Evolutionary conservation across 495 filamentous ascomycete species (phyloP).

Genomic region (Xylaria acuta): DNA sequence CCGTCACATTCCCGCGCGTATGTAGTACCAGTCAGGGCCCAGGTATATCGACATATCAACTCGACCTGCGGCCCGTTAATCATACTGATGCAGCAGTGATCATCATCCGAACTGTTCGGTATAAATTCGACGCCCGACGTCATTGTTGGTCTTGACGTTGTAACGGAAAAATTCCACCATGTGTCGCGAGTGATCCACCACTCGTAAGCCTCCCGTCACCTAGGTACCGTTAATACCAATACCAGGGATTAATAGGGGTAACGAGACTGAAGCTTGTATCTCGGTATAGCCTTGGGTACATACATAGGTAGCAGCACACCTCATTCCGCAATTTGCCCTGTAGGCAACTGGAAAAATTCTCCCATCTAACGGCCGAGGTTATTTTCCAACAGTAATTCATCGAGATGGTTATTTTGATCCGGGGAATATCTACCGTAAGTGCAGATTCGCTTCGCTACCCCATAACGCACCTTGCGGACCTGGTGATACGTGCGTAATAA

Average conservation of each 20-base stretch:
- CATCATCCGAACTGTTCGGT: conserved; percentile 4
- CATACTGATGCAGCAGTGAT: conserved; percentile 9
- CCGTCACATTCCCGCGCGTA: conserved; percentile 20
- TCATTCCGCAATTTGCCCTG: not conserved
- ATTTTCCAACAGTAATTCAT: conserved; percentile 8
- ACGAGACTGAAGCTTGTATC: not conserved
- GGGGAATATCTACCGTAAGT: not conserved
- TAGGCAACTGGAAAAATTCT: not conserved
- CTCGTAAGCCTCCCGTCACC: not conserved
- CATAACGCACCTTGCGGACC: conserved; percentile 1
- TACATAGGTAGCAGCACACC: not conserved
- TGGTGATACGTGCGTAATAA: not conserved
- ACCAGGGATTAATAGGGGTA: conserved; percentile 12
- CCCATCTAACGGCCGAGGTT: not conserved
- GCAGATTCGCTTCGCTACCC: not conserved
- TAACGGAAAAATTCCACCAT: not conserved
- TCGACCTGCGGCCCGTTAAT: not conserved
- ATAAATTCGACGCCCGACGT: not conserved
- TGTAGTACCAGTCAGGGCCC: conserved; percentile 20
- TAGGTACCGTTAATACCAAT: not conserved
- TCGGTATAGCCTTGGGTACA: not conserved
- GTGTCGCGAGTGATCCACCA: not conserved
- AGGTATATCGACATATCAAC: not conserved
- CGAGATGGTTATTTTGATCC: not conserved
- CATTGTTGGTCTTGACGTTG: not conserved